Percentiles rank a stretch among this genome's conserved stretches.
Conservation (phyloP, 2,329 filamentous ascomycete genomes). For the Xylaria sp. region DNA sequence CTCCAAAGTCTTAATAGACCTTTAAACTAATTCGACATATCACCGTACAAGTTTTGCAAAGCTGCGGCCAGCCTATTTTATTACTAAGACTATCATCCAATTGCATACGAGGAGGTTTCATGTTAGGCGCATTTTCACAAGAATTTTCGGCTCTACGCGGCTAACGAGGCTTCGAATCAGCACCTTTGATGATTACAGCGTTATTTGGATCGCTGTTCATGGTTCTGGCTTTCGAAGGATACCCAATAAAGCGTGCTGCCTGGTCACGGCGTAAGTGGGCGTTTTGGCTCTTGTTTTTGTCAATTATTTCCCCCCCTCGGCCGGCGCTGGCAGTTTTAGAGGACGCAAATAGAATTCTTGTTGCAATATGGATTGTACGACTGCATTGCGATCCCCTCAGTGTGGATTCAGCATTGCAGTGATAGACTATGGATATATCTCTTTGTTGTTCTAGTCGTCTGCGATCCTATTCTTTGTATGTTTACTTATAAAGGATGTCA, state of each 20-base stretch:
- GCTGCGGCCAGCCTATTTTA: not conserved
- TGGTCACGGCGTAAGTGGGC: slow-evolving; percentile 5
- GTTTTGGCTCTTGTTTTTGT: slow-evolving; percentile 10
- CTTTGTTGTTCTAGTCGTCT: not conserved
- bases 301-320: not conserved
- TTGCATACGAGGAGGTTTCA: not conserved
- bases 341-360: not conserved
- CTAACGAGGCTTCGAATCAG: not conserved
- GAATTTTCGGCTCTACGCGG: not conserved
- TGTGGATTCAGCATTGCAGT: not conserved
- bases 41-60: too few relatives aligned
- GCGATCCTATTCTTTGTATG: not conserved
- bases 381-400: not conserved
- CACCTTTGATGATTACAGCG: not conserved
- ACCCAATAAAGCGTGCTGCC: slow-evolving; percentile 18
- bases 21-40: too few relatives aligned
- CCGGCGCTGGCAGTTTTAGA: not conserved
- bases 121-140: not conserved
- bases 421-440: not conserved
- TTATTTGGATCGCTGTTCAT: not conserved
- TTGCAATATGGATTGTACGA: not conserved
- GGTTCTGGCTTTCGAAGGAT: slow-evolving; percentile 18
- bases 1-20: not conserved
- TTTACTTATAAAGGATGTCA: not conserved
- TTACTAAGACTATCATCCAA: not conserved